Evolutionary conservation across 768 basidiomycete genomes (phyloP), one percentile per base, ranked within the genome.

Genomic region (Pulveroboletus sp.): DNA sequence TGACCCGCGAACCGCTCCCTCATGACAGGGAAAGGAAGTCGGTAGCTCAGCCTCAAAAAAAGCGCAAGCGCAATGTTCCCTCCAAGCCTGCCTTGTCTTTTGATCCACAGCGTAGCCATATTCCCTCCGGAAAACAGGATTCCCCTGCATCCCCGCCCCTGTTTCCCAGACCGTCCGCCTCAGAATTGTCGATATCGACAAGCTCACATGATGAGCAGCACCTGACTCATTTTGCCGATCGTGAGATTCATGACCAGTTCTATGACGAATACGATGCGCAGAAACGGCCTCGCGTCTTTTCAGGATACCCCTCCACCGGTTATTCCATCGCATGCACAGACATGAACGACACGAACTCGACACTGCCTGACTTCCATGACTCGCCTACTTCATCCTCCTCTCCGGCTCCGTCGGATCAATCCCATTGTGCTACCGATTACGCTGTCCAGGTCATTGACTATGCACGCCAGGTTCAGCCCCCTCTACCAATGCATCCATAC

Each of bases 41-140:
- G 21, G 5, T 40, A 4, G 7, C 46, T 6, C 60, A 27, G 38
- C 45, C 53, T 30, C 38, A 14, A 14, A 69, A 57, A 47, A 59
- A 49, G 49, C 67, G 67, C 57, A 70, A 54, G 53, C 58, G 42
- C 15, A 1, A 17, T 10, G 0, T 24, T 6, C 67, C 67, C 17
- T 33, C 51, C 17, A 68, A 50, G 14, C 55, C 67, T 7, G 39
- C 17, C 37, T 14, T 63, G 4, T 3, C 52, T 17, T 70, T 57
- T 33, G 3, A 57, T 50, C 67, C 67, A 41, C 47, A 30, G 17
- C 1, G 43, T 28, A 56, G n/a, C 10, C 24, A 15, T 15, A 39
- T 68, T 17, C 69, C 64, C n/a, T 40, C 54, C 9, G 67, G 67
- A 9, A 54, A 8, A 41, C 67, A 59, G 42, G 58, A 59, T 27